Conservation (phyloP, 2,329 filamentous ascomycete genomes). For the Xylaria hypoxylon region DNA sequence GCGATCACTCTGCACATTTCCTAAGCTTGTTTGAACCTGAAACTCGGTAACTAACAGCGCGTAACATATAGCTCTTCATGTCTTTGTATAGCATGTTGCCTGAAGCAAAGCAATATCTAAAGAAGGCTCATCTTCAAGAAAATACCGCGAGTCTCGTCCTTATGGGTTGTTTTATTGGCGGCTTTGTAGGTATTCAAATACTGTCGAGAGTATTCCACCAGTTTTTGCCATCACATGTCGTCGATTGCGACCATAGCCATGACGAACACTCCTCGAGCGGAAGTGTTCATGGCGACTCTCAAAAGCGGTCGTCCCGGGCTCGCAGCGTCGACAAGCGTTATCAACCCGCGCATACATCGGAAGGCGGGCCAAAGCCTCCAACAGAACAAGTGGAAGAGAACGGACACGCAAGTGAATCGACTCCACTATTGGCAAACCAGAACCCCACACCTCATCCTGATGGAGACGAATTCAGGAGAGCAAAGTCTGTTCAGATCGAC, state of each 20-base stretch:
- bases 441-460: conserved; percentile 44
- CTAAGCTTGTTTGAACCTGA: background rate
- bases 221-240: conserved; percentile 81
- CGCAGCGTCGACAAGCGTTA: conserved; percentile 43
- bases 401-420: conserved; percentile 56
- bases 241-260: conserved; percentile 83
- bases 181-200: conserved; percentile 80
- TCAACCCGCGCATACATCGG: conserved; percentile 32
- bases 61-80: conserved; percentile 78
- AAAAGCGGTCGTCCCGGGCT: conserved; percentile 45
- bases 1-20: conserved; percentile 47
- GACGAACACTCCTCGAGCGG: conserved; percentile 60
- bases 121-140: conserved; percentile 73
- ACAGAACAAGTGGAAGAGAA: conserved; percentile 37
- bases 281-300: conserved; percentile 45
- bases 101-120: conserved; percentile 82
- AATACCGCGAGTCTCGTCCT: conserved; percentile 75
- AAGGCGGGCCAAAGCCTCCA: conserved; percentile 30
- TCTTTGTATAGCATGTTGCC: conserved; percentile 94
- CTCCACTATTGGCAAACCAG: conserved; percentile 58
- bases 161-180: conserved; percentile 75
- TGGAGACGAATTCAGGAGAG: conserved; percentile 46
- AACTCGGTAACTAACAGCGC: background rate
- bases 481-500: conserved; percentile 43
- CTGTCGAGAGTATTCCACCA: conserved; percentile 78